These are phyloP conservation scores for Clavispora phyllophila DNA, from an alignment of 805 yeast species.

Conservation along the genomic window DNA sequence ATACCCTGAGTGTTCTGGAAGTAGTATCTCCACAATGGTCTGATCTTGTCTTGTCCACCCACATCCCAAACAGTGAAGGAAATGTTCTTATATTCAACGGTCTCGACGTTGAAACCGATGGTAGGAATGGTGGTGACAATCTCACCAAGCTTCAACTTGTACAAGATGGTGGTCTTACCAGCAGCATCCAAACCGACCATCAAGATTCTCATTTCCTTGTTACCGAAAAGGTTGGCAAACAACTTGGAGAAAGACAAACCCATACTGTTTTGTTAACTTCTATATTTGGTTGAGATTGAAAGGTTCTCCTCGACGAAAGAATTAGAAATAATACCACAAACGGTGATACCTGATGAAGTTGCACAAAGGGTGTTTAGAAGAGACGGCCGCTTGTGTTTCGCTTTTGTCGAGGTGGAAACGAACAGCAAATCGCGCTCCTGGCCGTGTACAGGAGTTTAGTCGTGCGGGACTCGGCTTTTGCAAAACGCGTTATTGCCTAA, in stretches of 20 bases:
- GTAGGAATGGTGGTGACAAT: conserved; percentile 95
- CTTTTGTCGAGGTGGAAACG: conserved; percentile 15
- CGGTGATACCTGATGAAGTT: background rate
- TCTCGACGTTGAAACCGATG: conserved; percentile 95
- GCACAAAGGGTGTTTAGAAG: background rate
- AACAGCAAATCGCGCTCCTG: conserved; percentile 20
- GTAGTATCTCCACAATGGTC: conserved; percentile 98
- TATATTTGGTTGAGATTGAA: background rate
- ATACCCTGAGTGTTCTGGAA: conserved; percentile 98
- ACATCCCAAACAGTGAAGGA: conserved; percentile 98
- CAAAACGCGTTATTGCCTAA: background rate
- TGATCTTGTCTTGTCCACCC: conserved; percentile 99
- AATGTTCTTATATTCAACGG: conserved; percentile 95
- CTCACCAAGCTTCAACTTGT: conserved; percentile 92
- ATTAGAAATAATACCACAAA: background rate
- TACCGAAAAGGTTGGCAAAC: conserved; percentile 92
- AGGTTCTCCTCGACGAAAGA: background rate
- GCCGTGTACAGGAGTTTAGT: background rate
- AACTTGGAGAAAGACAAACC: conserved; percentile 94
- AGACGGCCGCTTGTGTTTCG: conserved; percentile 1
- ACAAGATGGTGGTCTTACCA: conserved; percentile 95
- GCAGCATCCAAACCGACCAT: conserved; percentile 99
- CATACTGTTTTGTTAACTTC: conserved; percentile 42
- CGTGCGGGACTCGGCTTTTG: background rate
- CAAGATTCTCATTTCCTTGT: conserved; percentile 95